Base-by-base conservation (phyloP, 2,329 filamentous ascomycete genomes). In the Paecilomyces variotii region DNA sequence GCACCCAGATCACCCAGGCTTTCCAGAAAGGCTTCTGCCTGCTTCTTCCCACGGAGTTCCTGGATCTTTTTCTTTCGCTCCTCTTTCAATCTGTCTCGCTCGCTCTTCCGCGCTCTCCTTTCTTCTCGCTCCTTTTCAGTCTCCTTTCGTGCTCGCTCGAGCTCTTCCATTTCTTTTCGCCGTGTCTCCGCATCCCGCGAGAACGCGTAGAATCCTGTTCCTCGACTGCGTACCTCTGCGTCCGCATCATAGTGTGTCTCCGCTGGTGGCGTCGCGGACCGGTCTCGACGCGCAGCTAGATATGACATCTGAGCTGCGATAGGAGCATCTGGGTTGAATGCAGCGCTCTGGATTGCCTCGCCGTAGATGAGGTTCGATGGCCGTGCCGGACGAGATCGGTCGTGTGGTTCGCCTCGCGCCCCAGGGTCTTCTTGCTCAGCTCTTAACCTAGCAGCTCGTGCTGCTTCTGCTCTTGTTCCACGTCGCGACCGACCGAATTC, bases 151-250 rank as follows among this genome's bases (percentile, higher is more conserved):
- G 91, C 86, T 65, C 80, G 79, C 62, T 85, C 82, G 57, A 97
- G 77, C 52, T 80, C 82, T 64, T 84, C 81, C 90, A 97, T 96
- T 80, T 97, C 90, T 67, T 75, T 74, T 69, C 87, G 79, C 54
- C 83, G 75, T 63, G 80, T 79, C 63, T 83, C 85, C 68, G 88
- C 86, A 72, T 96, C 88, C 63, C 83, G 84, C 59, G 87, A 90
- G 71, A 99, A 97, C 58, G 88, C 86, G 77, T 91, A 97, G 76
- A 97, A 99, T 0, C 90, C 94, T 0, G 89, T 90, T 3, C 94
- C 94, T 67, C 94, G 93, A 52, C 85, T 90, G 61, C 94, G 81
- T 54, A 96, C 86, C 80, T 99, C 94, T 61, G 82, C 82, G 61
- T 84, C 83, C 1, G 90, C 90, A 72, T 97, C 89, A 74, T 97